Percentiles rank a stretch among this genome's conserved stretches.
Evolutionary conservation across 768 basidiomycete genomes (phyloP).

Genomic region (Ramaria rubella): DNA sequence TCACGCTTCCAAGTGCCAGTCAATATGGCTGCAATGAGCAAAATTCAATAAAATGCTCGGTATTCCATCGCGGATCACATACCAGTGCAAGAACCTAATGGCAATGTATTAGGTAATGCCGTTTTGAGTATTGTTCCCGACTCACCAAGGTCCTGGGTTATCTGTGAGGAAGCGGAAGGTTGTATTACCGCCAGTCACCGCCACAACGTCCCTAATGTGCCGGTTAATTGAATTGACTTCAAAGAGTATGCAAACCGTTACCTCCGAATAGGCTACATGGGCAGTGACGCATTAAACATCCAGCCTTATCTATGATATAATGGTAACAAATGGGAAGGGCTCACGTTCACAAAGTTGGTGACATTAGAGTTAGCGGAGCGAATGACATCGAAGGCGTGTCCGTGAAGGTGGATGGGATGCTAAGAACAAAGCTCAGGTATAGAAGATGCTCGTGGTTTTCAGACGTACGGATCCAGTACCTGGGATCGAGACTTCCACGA

Average conservation of each 20-base stretch:
- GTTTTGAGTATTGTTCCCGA: no score
- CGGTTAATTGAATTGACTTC: background rate
- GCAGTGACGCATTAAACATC: no score
- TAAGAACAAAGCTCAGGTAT: background rate
- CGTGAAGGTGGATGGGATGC: background rate
- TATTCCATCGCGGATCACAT: background rate
- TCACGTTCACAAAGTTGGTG: slow-evolving; percentile 28
- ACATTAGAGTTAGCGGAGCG: slow-evolving; percentile 25
- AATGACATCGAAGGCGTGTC: slow-evolving; percentile 36
- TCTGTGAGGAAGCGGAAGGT: slow-evolving; percentile 46
- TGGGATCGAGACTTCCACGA: background rate
- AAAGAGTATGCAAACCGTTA: slow-evolving; percentile 28
- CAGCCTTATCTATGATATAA: background rate
- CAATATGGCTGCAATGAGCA: slow-evolving; percentile 8
- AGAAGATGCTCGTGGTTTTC: background rate
- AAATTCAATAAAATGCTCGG: background rate
- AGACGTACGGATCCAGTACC: background rate
- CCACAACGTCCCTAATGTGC: background rate
- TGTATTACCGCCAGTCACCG: background rate
- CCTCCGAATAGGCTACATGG: no score
- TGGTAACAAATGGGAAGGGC: background rate
- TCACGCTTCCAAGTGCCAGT: slow-evolving; percentile 10
- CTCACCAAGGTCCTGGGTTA: slow-evolving; percentile 48
- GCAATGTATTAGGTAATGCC: background rate
- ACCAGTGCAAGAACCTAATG: slow-evolving; percentile 26